Percentiles rank a stretch among this genome's conserved stretches.
Conservation (phyloP, 257 asterid species). For the Mitragyna speciosa region DNA sequence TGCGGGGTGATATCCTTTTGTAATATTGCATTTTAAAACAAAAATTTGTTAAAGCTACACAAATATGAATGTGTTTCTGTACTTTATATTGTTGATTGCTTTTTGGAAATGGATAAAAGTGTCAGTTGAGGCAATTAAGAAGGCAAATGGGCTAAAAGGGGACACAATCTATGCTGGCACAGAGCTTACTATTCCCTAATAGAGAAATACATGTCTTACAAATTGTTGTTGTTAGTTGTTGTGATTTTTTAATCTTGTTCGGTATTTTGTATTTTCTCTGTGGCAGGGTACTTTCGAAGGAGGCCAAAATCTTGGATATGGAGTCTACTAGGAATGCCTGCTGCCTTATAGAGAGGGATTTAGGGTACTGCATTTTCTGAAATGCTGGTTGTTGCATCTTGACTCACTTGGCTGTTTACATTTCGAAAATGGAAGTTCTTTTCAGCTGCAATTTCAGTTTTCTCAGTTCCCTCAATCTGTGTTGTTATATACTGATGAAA, state of each 20-base stretch:
- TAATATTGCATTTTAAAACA: conserved; percentile 2
- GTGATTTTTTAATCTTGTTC: background rate
- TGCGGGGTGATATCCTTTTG: conserved; percentile 42
- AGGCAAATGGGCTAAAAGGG: conserved; percentile 31
- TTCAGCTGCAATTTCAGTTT: background rate
- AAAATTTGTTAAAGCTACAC: background rate
- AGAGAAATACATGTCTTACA: background rate
- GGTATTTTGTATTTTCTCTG: background rate
- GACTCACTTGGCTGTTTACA: background rate
- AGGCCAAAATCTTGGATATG: background rate
- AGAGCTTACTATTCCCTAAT: conserved; percentile 28
- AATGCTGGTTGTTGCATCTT: background rate
- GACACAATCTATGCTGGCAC: conserved; percentile 32
- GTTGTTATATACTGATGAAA: too few species aligned
- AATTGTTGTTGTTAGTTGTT: background rate
- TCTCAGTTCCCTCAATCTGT: background rate
- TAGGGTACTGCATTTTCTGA: background rate
- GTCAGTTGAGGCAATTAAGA: conserved; percentile 39
- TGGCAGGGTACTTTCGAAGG: background rate
- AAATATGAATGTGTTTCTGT: background rate
- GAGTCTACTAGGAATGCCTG: background rate
- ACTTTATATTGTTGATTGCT: background rate
- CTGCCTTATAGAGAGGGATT: background rate
- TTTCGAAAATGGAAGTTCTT: background rate
- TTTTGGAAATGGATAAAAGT: conserved; percentile 22